Evolutionary conservation across 306 rosid species (phyloP), one percentile per base, ranked within the genome.

Genomic region (Trichosanthes truncata): DNA sequence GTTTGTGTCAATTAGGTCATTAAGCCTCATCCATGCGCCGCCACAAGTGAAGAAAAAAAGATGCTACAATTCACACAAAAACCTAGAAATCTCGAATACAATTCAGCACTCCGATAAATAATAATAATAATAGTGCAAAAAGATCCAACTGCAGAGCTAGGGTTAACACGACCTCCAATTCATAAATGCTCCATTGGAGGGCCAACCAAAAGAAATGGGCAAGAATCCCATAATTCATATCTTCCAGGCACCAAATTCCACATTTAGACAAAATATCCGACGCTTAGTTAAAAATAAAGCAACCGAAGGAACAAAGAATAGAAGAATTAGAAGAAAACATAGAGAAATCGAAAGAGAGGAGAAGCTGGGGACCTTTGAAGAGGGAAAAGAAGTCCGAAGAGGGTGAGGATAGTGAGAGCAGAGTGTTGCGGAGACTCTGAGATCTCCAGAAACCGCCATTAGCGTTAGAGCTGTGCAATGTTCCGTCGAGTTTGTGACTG

Each of bases 371-470:
- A 95, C 98, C 98, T 92, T 95, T 1, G 89, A 76, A 61, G 86
- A 84, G 52, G 87, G 88, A 43, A 83, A 77, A 63, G 90, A 87
- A 60, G 81, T 68, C 78, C 87, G 91, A 77, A 83, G 69, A 40
- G 88, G 83, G 80, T 78, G 80, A n/a, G 89, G 60, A 73, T 86
- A 85, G 81, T 84, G 80, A 68, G 91, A 93, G 69, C 85, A 89
- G 83, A 91, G 84, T 26, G 94, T 83, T 7, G 92, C 91, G 11
- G 95, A 89, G 80, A 92, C 91, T 56, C 92, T 91, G 46, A 92
- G 87, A 82, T 90, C 89, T 81, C 97, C 91, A 43, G 85, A 81
- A 82, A 88, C 81, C 81, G 91, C 91, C 98, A 95, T 95, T 74
- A 77, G 31, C 55, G 49, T 18, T 76, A 8, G 31, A 68, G 43